Evolutionary conservation across 1,139 yeast genomes (phyloP).

Genomic region (Taiozyma sp.): DNA sequence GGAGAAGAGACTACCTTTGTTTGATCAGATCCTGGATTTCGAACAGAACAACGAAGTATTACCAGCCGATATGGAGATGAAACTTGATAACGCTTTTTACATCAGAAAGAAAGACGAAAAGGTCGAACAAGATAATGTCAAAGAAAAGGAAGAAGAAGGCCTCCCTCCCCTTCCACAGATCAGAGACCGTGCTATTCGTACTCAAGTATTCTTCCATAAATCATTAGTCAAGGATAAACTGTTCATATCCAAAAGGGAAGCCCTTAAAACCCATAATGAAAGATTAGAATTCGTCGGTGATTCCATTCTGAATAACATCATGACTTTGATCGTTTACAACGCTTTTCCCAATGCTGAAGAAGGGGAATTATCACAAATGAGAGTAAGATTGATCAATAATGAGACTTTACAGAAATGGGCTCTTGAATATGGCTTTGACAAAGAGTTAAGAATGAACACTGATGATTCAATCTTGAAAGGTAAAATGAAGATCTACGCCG

Average conservation of each 20-base stretch:
- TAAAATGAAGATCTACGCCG: constrained; percentile 24
- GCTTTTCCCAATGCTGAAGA: constrained; percentile 70
- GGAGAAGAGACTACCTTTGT: constrained; percentile 40
- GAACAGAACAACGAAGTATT: constrained; percentile 19
- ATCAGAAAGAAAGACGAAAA: not conserved
- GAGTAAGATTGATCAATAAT: constrained; percentile 74
- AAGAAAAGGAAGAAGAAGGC: constrained; percentile 4
- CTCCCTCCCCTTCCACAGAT: constrained; percentile 71
- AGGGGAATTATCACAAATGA: constrained; percentile 72
- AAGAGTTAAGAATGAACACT: constrained; percentile 42
- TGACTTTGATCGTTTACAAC: constrained; percentile 63
- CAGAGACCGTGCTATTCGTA: constrained; percentile 49
- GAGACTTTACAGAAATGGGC: constrained; percentile 71
- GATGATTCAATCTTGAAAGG: constrained; percentile 28
- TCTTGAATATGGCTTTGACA: constrained; percentile 62
- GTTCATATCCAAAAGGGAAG: constrained; percentile 52
- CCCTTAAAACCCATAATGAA: constrained; percentile 72
- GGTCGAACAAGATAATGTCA: not conserved
- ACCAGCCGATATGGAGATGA: constrained; percentile 13
- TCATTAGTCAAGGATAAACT: constrained; percentile 62
- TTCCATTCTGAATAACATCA: constrained; percentile 70
- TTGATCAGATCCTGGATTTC: constrained; percentile 39
- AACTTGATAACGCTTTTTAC: constrained; percentile 1
- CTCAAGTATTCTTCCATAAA: constrained; percentile 78
- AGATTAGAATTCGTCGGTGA: constrained; percentile 93